Evolutionary conservation across 768 basidiomycete species (phyloP).

Genomic region (Phanerochaete carnosa): DNA sequence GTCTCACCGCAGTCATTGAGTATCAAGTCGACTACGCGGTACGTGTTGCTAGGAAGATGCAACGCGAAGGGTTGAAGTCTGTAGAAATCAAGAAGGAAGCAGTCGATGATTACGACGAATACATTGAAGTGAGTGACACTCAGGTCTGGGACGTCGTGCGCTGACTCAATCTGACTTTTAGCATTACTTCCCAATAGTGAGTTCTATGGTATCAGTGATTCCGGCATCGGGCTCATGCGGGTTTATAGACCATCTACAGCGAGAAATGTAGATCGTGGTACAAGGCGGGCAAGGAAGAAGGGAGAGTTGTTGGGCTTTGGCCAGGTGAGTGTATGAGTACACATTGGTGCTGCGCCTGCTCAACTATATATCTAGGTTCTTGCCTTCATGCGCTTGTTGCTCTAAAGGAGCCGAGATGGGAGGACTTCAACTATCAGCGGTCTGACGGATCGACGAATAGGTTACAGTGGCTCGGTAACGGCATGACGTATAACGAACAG

Average conservation of each 20-base stretch:
- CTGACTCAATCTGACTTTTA: conserved; percentile 18
- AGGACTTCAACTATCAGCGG: conserved; percentile 55
- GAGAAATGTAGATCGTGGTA: conserved; percentile 64
- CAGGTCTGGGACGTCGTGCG: neutral
- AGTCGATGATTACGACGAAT: conserved; percentile 58
- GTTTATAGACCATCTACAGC: conserved; percentile 50
- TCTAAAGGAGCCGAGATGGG: conserved; percentile 57
- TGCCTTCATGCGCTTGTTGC: conserved; percentile 47
- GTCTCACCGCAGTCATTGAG: conserved; percentile 54
- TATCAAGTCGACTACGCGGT: conserved; percentile 56
- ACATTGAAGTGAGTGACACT: conserved; percentile 44
- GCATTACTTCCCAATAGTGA: conserved; percentile 46
- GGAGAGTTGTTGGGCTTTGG: conserved; percentile 56
- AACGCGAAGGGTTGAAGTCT: conserved; percentile 58
- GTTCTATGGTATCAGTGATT: conserved; percentile 5
- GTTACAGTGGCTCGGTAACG: conserved; percentile 60
- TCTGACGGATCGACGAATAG: conserved; percentile 42
- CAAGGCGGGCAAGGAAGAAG: conserved; percentile 56
- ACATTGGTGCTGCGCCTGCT: neutral
- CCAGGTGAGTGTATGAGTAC: conserved; percentile 39
- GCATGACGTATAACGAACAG: conserved; percentile 53
- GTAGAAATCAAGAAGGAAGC: conserved; percentile 59
- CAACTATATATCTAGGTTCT: conserved; percentile 35
- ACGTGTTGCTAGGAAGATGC: conserved; percentile 53
- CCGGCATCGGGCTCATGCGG: neutral